Conservation (phyloP, 2,329 filamentous ascomycete species). For the Cladophialophora immunda region DNA sequence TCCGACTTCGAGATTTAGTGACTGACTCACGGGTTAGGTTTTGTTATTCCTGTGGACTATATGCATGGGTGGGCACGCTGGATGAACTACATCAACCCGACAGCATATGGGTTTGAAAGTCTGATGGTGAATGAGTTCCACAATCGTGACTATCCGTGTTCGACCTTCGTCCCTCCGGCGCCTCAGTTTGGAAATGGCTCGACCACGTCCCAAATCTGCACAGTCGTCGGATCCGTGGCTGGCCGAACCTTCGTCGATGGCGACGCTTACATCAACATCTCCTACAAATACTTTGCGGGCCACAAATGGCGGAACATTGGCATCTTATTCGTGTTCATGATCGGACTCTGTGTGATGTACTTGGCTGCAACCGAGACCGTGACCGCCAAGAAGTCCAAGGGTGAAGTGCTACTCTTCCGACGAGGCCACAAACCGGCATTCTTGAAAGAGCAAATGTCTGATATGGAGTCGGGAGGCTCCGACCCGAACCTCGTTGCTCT, state of each 20-base stretch:
- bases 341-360: conserved; percentile 70
- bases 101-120: conserved; percentile 72
- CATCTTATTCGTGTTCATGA: conserved; percentile 70
- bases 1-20: not conserved
- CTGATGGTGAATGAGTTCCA: conserved; percentile 67
- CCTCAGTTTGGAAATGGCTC: conserved; percentile 60
- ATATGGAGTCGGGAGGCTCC: conserved; percentile 21
- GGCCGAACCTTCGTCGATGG: conserved; percentile 65
- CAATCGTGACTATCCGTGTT: conserved; percentile 65
- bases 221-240: conserved; percentile 63
- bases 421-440: conserved; percentile 68
- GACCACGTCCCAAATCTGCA: conserved; percentile 76
- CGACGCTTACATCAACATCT: conserved; percentile 64
- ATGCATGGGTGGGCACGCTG: conserved; percentile 72
- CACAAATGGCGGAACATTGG: conserved; percentile 77
- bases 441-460: conserved; percentile 21
- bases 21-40: conserved; percentile 45
- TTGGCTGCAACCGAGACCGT: conserved; percentile 70
- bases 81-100: conserved; percentile 72
- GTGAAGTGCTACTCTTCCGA: conserved; percentile 78
- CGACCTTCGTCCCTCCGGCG: conserved; percentile 55
- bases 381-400: conserved; percentile 76
- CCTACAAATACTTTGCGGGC: conserved; percentile 64
- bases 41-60: conserved; percentile 68
- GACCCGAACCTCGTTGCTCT: conserved; percentile 27